These are phyloP conservation scores for Rhipidocladum racemiflorum DNA, from an alignment of 176 grass and related monocot species.

Conservation along the genomic window DNA sequence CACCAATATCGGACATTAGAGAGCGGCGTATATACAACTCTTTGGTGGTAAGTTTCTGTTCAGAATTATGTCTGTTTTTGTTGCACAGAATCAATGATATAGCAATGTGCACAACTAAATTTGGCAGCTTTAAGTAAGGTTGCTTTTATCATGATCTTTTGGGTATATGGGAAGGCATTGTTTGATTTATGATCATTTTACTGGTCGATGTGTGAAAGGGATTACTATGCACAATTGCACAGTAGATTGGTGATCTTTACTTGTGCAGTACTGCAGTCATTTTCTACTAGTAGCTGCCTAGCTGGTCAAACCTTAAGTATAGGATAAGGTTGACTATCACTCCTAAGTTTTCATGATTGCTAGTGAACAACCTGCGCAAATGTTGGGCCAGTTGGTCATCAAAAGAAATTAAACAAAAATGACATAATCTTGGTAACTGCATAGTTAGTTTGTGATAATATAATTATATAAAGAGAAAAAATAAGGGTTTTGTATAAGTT, in stretches of 20 bases:
- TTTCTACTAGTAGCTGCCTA: neutral
- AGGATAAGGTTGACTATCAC: neutral
- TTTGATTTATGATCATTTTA: neutral
- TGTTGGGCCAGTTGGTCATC: neutral
- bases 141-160: conserved; percentile 7
- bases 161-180: neutral
- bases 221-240: neutral
- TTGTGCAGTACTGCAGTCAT: neutral
- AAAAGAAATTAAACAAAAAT: neutral
- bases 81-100: conserved; percentile 6
- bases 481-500: neutral
- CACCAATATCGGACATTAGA: conserved; percentile 87
- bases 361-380: neutral
- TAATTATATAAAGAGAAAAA: neutral
- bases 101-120: conserved; percentile 10
- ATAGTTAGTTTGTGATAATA: no score
- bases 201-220: neutral
- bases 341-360: neutral
- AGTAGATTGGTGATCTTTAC: neutral
- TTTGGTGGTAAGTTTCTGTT: conserved; percentile 68
- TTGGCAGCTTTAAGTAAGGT: conserved; percentile 8
- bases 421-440: no score
- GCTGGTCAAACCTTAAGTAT: neutral
- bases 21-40: conserved; percentile 85
- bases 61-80: conserved; percentile 21